Conservation (phyloP, 495 filamentous ascomycete species). For the Talaromyces stipitatus region DNA sequence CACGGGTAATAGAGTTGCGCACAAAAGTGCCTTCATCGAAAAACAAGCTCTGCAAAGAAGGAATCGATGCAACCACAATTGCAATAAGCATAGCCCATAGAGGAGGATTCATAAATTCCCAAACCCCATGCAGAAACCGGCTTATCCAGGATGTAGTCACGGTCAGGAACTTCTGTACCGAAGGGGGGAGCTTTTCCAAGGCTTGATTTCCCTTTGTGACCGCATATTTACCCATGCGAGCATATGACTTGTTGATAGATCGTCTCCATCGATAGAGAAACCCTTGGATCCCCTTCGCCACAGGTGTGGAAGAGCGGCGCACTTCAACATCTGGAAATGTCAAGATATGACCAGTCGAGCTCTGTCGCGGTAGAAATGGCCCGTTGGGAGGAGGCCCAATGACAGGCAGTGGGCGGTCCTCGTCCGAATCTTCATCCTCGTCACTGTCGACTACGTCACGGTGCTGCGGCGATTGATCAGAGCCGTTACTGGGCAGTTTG, state of each 20-base stretch:
- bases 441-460: slow-evolving; percentile 15
- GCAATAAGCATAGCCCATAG: slow-evolving; percentile 93
- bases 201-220: slow-evolving; percentile 16
- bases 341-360: slow-evolving; percentile 30
- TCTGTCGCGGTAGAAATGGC: slow-evolving; percentile 34
- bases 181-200: slow-evolving; percentile 46
- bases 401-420: slow-evolving; percentile 15
- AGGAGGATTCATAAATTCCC: slow-evolving; percentile 97
- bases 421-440: slow-evolving; percentile 18
- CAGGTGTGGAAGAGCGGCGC: neutral
- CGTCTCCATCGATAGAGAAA: slow-evolving; percentile 17
- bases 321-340: slow-evolving; percentile 37
- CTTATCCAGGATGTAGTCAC: slow-evolving; percentile 27
- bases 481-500: slow-evolving; percentile 23
- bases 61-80: slow-evolving; percentile 86
- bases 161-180: slow-evolving; percentile 47
- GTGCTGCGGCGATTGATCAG: slow-evolving; percentile 7
- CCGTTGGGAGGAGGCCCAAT: slow-evolving; percentile 29
- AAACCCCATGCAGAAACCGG: slow-evolving; percentile 58
- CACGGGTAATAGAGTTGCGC: slow-evolving; percentile 85
- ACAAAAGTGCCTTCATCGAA: slow-evolving; percentile 87
- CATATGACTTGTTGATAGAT: slow-evolving; percentile 12
- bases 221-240: slow-evolving; percentile 14
- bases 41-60: slow-evolving; percentile 72
- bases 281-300: slow-evolving; percentile 14